Evolutionary conservation across 2,329 filamentous ascomycete genomes (phyloP).

Genomic region (Penicillium sp.): DNA sequence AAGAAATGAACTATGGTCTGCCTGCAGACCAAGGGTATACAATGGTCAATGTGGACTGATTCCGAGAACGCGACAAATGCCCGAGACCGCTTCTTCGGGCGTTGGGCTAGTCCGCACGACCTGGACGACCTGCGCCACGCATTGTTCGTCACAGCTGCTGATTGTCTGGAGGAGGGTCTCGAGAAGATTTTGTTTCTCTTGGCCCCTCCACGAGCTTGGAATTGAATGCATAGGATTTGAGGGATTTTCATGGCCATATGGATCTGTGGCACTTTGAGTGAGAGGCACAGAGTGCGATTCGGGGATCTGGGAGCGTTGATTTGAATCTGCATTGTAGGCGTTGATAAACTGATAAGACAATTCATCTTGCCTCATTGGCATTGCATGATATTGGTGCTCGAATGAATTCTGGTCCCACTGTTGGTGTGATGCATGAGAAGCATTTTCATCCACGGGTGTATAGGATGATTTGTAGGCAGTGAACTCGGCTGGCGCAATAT

Average conservation of each 20-base stretch:
- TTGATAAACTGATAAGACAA: too few relatives aligned
- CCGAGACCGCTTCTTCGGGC: constrained; percentile 26
- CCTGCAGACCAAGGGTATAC: too few relatives aligned
- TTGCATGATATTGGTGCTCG: too few relatives aligned
- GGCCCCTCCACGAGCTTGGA: constrained; percentile 21
- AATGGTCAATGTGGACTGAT: constrained; percentile 12
- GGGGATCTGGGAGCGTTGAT: background rate
- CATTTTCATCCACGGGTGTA: too few relatives aligned
- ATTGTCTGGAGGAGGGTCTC: constrained; percentile 26
- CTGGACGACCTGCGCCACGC: constrained; percentile 22
- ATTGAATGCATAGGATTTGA: constrained; percentile 6
- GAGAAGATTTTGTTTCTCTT: constrained; percentile 22
- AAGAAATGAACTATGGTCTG: background rate
- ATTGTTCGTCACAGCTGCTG: constrained; percentile 24
- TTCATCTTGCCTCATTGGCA: too few relatives aligned
- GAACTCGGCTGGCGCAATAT: too few relatives aligned
- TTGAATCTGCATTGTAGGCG: too few relatives aligned
- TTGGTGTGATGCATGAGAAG: too few relatives aligned
- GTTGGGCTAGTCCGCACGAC: constrained; percentile 26
- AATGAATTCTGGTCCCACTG: too few relatives aligned
- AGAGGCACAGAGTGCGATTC: background rate
- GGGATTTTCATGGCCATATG: background rate
- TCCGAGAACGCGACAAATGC: constrained; percentile 22
- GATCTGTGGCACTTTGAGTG: background rate
- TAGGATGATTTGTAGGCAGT: too few relatives aligned